phyloP scores from a whole-genome alignment of 306 rosid genomes.

The Delonix regia region DNA sequence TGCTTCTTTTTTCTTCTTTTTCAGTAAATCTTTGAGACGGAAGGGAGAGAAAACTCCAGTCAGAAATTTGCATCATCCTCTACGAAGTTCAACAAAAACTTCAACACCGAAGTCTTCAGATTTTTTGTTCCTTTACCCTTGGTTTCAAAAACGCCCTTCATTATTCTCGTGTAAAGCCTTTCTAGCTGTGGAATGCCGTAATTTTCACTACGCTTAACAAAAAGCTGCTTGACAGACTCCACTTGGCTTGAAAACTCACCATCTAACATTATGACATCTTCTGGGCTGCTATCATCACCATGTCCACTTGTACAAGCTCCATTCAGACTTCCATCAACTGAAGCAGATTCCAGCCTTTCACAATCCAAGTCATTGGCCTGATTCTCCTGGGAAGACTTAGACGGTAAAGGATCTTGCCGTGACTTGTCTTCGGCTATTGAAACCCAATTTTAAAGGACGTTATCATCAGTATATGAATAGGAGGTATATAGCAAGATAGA shows the following conservation, averaged over 20 bases:
- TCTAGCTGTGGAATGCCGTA: slow-evolving; percentile 85
- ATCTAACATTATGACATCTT: slow-evolving; percentile 53
- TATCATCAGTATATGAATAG: slow-evolving; percentile 20
- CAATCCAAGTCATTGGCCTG: slow-evolving; percentile 44
- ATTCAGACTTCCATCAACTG: slow-evolving; percentile 41
- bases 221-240: slow-evolving; percentile 58
- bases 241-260: slow-evolving; percentile 54
- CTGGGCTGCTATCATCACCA: slow-evolving; percentile 40
- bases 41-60: slow-evolving; percentile 26
- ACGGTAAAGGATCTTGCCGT: slow-evolving; percentile 45
- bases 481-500: not conserved
- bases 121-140: slow-evolving; percentile 50
- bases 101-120: slow-evolving; percentile 63
- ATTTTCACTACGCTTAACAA: slow-evolving; percentile 60
- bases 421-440: slow-evolving; percentile 62
- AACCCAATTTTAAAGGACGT: slow-evolving; percentile 15
- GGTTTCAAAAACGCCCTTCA: slow-evolving; percentile 84
- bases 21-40: not conserved
- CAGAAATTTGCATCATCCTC: slow-evolving; percentile 86
- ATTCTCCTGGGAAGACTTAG: slow-evolving; percentile 54
- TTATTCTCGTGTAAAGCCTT: slow-evolving; percentile 79
- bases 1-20: not conserved
- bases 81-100: slow-evolving; percentile 63
- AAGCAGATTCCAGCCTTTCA: slow-evolving; percentile 47
- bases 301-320: slow-evolving; percentile 47